Base-by-base conservation (phyloP, 306 rosid species). In the Trichosanthes truncata region DNA sequence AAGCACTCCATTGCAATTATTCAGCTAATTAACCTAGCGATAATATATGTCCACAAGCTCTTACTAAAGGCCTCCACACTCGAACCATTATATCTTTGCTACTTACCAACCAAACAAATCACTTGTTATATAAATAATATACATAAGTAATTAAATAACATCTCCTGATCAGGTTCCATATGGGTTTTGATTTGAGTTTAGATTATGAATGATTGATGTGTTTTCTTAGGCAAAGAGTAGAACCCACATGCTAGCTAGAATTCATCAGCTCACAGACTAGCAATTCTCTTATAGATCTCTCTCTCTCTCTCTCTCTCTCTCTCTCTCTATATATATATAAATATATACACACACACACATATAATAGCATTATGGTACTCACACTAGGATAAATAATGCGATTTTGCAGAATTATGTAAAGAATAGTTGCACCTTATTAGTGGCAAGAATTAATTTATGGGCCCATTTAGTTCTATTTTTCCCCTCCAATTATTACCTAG, bases 361-460 rank as follows among this genome's bases (percentile, higher is more conserved):
- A 11, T 4, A 23, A 69, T 69, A 41, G 74, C 53, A 41, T 69
- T 71, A 71, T 43, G 76, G 76, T 41, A 49, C 78, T 73, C 38
- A n/a, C 51, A 69, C 9, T 51, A 18, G 46, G 46, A 74, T 74
- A 52, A 74, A 74, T 52, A 52, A 52, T 74, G 45, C 46, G 23
- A 51, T 8, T 74, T 33, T 51, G 29, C 78, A 74, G 62, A 52
- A 74, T 74, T 51, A 74, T 74, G 63, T 18, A 52, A 52, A 20
- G 41, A 52, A 74, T 74, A 74, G 63, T 74, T 74, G 62, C 63
- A 52, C 5, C 78, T 74, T 74, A 26, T 73, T 73, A 26, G 78
- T 25, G 40, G 41, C 23, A 3, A 74, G 48, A 74, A 51, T 74
- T 51, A 74, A 74, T 51, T 74, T 74, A 33, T 21, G 78, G 78